Conservation (phyloP, 2,329 filamentous ascomycete genomes). For the Penicillium sp. region DNA sequence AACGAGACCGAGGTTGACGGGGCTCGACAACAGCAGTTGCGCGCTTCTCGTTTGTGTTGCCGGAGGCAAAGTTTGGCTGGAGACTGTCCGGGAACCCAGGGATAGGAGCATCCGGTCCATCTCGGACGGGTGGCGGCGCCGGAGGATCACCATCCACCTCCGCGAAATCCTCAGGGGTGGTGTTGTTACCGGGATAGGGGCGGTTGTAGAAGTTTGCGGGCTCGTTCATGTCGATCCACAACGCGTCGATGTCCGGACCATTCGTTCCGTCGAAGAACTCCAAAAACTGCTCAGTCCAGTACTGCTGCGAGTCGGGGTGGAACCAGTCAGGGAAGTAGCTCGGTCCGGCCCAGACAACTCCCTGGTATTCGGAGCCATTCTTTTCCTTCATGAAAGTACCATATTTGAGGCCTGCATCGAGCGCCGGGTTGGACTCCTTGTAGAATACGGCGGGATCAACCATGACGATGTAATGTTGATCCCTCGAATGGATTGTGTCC, state of each 20-base stretch:
- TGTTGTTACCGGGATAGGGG: conserved; percentile 52
- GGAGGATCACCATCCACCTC: conserved; percentile 50
- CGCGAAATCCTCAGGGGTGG: conserved; percentile 48
- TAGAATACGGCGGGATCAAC: conserved; percentile 56
- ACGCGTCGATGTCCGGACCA: conserved; percentile 70
- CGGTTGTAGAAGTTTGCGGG: conserved; percentile 47
- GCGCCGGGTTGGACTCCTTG: conserved; percentile 10
- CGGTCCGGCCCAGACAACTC: conserved; percentile 78
- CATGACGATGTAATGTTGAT: conserved; percentile 73
- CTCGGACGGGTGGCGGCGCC: conserved; percentile 35
- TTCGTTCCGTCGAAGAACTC: conserved; percentile 61
- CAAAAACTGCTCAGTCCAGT: conserved; percentile 67
- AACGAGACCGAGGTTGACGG: conserved; percentile 5
- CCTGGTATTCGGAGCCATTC: conserved; percentile 22
- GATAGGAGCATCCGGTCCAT: conserved; percentile 56
- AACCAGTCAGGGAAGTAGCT: conserved; percentile 77
- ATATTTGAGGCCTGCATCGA: conserved; percentile 9
- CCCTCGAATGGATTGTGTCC: conserved; percentile 61
- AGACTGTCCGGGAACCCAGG: conserved; percentile 67
- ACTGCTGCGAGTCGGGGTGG: conserved; percentile 58
- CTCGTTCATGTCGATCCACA: conserved; percentile 73
- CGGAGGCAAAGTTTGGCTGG: conserved; percentile 50
- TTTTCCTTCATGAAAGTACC: conserved; percentile 7
- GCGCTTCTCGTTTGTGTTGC: conserved; percentile 4
- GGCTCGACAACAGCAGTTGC: not conserved